Conservation (phyloP, 345 rosid genomes). For the Mangifera indica region DNA sequence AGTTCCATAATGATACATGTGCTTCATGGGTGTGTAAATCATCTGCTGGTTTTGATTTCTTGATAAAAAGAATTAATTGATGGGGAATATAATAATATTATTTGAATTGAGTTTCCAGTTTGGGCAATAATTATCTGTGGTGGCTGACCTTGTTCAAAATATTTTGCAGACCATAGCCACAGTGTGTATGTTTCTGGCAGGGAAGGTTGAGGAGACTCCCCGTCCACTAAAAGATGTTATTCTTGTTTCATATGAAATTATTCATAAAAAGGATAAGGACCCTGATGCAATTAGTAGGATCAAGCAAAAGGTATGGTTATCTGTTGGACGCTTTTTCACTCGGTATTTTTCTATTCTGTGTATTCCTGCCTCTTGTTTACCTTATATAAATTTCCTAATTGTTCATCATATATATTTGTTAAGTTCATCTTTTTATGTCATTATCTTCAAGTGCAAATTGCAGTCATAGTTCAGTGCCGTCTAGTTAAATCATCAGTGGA, state of each 20-base stretch:
- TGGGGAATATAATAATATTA: neutral
- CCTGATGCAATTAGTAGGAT: conserved; percentile 77
- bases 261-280: conserved; percentile 93
- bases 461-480: neutral
- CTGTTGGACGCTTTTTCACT: neutral
- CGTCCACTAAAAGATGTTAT: conserved; percentile 93
- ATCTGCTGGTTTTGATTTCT: neutral
- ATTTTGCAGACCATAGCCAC: conserved; percentile 76
- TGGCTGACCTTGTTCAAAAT: conserved; percentile 6
- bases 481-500: neutral
- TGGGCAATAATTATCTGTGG: neutral
- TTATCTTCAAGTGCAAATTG: neutral
- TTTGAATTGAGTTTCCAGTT: conserved; percentile 1
- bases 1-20: neutral
- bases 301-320: conserved; percentile 74
- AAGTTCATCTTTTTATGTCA: neutral
- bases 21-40: neutral
- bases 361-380: neutral
- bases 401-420: neutral
- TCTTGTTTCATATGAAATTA: conserved; percentile 88
- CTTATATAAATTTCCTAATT: neutral
- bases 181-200: conserved; percentile 97
- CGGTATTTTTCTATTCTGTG: neutral
- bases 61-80: neutral
- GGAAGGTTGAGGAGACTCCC: conserved; percentile 98